Conservation (phyloP, 108 stramenopile species). For the Heterococcus sp. region DNA sequence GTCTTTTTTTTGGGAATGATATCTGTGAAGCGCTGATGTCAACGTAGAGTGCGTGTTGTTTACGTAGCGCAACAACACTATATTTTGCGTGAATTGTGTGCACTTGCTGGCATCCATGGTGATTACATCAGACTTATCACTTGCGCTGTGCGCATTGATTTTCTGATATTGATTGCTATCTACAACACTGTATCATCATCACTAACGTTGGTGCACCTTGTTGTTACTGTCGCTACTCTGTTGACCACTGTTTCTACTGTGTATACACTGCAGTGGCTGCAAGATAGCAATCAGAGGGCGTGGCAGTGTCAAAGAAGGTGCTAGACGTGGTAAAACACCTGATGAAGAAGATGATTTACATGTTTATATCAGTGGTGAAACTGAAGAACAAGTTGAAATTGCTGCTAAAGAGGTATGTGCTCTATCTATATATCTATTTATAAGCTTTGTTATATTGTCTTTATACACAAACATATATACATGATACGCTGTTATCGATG, state of each 20-base stretch:
- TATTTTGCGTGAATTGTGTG: neutral
- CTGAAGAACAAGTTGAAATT: constrained; percentile 60
- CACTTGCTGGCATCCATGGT: neutral
- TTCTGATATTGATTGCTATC: neutral
- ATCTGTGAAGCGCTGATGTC: too few species aligned
- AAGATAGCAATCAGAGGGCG: constrained; percentile 96
- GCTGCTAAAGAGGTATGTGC: neutral
- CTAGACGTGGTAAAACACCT: constrained; percentile 71
- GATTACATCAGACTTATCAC: neutral
- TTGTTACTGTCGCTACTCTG: neutral
- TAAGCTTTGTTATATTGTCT: neutral
- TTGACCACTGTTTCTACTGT: constrained; percentile 10
- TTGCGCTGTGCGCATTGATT: too few species aligned
- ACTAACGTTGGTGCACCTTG: neutral
- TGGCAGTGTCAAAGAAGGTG: constrained; percentile 92
- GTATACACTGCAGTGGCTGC: constrained; percentile 72
- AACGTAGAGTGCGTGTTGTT: too few species aligned
- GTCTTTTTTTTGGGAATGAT: too few species aligned
- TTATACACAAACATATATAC: neutral
- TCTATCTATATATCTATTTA: neutral
- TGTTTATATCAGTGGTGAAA: constrained; percentile 87
- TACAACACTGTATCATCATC: too few species aligned
- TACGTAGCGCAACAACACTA: too few species aligned
- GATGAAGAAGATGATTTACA: constrained; percentile 88
- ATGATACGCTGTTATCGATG: neutral